These are phyloP conservation scores for Afroboletus lepidellus DNA, from an alignment of 1,284 basidiomycete species.

Conservation along the genomic window DNA sequence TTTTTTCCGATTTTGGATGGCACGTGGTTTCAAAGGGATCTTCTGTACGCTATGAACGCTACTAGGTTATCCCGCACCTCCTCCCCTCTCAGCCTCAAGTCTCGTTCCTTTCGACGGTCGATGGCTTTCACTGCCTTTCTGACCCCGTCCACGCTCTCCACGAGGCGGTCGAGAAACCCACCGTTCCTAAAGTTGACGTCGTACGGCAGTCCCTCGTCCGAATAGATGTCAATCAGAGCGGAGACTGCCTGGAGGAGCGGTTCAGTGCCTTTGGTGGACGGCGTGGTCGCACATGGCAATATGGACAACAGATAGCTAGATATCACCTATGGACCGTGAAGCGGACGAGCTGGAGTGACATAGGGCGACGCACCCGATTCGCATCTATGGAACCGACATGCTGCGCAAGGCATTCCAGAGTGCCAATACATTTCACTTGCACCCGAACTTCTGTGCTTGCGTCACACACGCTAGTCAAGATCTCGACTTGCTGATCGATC, in stretches of 20 bases:
- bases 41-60: slow-evolving; percentile 88
- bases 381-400: slow-evolving; percentile 60
- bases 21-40: slow-evolving; percentile 41
- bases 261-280: slow-evolving; percentile 57
- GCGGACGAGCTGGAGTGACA: slow-evolving; percentile 12
- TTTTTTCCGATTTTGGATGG: background rate
- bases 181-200: slow-evolving; percentile 78
- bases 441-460: slow-evolving; percentile 52
- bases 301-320: slow-evolving; percentile 65
- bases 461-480: slow-evolving; percentile 68
- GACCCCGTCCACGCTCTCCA: slow-evolving; percentile 54
- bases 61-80: slow-evolving; percentile 80
- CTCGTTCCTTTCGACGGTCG: slow-evolving; percentile 54
- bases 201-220: slow-evolving; percentile 83
- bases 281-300: slow-evolving; percentile 39
- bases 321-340: slow-evolving; percentile 51
- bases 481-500: slow-evolving; percentile 57
- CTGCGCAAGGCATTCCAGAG: slow-evolving; percentile 79
- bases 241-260: slow-evolving; percentile 80
- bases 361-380: slow-evolving; percentile 55
- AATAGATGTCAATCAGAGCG: slow-evolving; percentile 91
- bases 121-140: slow-evolving; percentile 58
- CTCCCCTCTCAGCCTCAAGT: slow-evolving; percentile 63
- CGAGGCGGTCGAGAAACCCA: slow-evolving; percentile 52
- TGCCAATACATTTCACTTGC: slow-evolving; percentile 78